Base-by-base conservation (phyloP, 192 early-diverging fungal species). In the Coemansia asiatica region DNA sequence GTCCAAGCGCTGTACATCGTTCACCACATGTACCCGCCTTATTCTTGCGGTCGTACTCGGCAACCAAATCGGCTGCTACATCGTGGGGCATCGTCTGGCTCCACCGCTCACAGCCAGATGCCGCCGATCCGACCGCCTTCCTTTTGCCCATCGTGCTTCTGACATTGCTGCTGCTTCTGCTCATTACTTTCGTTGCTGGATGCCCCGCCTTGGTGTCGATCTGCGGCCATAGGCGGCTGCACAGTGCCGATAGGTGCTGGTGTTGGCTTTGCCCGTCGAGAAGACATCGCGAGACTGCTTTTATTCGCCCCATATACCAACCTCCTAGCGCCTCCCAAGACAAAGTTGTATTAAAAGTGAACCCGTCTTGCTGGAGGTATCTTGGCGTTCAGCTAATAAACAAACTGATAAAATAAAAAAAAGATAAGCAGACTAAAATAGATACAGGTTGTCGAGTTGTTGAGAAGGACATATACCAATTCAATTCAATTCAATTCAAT, bases 61-160 rank as follows among this genome's bases (percentile, higher is more conserved):
- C 60, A 1, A 74, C 53, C 25, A 63, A 36, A 23, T 51, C 36
- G 4, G 31, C 28, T 25, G 75, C 75, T 0, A 48, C 57, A 18
- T 50, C 23, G 54, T 64, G 38, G 9, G 69, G 31, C 26, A 76
- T 76, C 6, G 66, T 65, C 6, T 47, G 69, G 27, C 69, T 64
- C 75, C 75, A 76, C 13, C 60, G 47, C 64, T 56, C 51, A 19
- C 21, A 13, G 46, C 46, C 46, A 3, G 46, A 13, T 19, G 46
- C 3, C 46, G 6, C 38, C 38, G 31, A 33, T 33, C 31, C 8
- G 31, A 22, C 15, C 49, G 12, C 22, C 13, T 3, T 44, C 16
- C 2, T 44, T 15, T 16, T 44, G n/a, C 40, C 9, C 13, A 44
- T 13, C 16, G 21, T 19, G 21, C 49, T 51, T 4, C 23, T 51